Percentiles rank a stretch among this genome's conserved stretches.
Conservation (phyloP, 345 rosid species). For the Raphanus sativus region DNA sequence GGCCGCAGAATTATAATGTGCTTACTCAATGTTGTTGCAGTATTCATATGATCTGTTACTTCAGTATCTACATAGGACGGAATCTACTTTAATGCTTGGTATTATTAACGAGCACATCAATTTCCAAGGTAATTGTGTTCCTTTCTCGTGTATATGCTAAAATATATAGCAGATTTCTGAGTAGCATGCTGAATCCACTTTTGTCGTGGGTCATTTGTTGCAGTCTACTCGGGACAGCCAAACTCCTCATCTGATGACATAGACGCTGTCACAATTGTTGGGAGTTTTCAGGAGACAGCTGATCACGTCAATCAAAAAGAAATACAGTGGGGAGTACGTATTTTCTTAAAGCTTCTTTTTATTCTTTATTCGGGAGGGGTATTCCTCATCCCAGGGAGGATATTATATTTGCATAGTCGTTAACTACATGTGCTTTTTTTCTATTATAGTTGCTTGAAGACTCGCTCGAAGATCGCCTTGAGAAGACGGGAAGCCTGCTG, state of each 20-base stretch:
- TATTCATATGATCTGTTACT: constrained; percentile 90
- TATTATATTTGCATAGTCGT: background rate
- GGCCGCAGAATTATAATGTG: constrained; percentile 16
- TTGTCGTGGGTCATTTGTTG: constrained; percentile 33
- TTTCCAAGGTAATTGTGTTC: constrained; percentile 64
- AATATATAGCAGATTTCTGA: background rate
- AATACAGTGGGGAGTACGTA: constrained; percentile 87
- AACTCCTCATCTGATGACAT: constrained; percentile 75
- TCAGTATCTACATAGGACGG: constrained; percentile 79
- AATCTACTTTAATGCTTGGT: constrained; percentile 83
- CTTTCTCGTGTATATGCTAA: constrained; percentile 18
- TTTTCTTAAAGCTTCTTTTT: background rate
- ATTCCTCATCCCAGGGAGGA: background rate
- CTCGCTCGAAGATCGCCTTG: constrained; percentile 82
- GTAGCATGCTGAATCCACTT: constrained; percentile 7
- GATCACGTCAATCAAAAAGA: constrained; percentile 76
- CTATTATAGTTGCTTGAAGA: constrained; percentile 81
- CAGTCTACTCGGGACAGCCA: constrained; percentile 95
- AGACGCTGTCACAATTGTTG: constrained; percentile 73
- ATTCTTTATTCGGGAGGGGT: background rate
- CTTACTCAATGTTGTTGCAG: constrained; percentile 52
- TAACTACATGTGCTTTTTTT: constrained; percentile 13
- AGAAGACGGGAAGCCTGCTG: constrained; percentile 67
- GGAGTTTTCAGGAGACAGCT: constrained; percentile 70
- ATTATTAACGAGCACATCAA: constrained; percentile 83